Base-by-base conservation (phyloP, 139 green algal genomes). In the Chlamydomonas sphaeroides region DNA sequence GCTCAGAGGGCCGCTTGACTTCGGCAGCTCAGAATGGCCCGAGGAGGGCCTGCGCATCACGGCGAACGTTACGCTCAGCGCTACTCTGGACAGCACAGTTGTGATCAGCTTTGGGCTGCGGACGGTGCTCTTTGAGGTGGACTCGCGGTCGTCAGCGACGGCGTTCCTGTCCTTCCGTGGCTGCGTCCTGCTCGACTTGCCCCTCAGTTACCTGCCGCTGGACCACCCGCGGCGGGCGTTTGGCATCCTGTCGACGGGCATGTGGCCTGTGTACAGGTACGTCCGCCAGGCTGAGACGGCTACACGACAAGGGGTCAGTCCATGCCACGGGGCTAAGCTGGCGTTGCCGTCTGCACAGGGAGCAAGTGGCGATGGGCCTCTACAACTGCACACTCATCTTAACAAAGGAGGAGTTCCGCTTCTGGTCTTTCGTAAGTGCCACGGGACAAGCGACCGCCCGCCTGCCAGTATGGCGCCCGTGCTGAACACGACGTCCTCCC, bases 201-300 rank as follows among this genome's bases (percentile, higher is more conserved):
- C 77, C 14, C 49, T 84, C 30, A 84, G 48, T 49, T 84, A 84
- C 49, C 48, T 84, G 5, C 77, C 77, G 4, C 33, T 84, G 26
- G 67, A 75, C 26, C 77, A 84, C 77, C 77, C 77, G 14, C 49
- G 77, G 33, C 65, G 77, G 14, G 48, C 63, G 7, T 74, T 84
- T 5, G 77, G 77, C 5, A 25, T 84, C 11, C 49, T 84, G 17
- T 84, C 77, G 0, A 84, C 77, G 2, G 48, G 61, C 6, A 4
- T 84, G 11, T 84, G 77, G 77, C 77, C 77, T 0, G 77, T 84
- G 26, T 76, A 84, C 77, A 67, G 77, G 77, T 75, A n/a, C n/a
- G n/a, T n/a, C n/a, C n/a, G n/a, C n/a, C n/a, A n/a, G n/a, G n/a
- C n/a, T n/a, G n/a, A n/a, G n/a, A n/a, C n/a, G n/a, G n/a, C n/a